These are phyloP conservation scores for Trypanosoma caninum DNA, from an alignment of 208 protist genomes.

Conservation along the genomic window DNA sequence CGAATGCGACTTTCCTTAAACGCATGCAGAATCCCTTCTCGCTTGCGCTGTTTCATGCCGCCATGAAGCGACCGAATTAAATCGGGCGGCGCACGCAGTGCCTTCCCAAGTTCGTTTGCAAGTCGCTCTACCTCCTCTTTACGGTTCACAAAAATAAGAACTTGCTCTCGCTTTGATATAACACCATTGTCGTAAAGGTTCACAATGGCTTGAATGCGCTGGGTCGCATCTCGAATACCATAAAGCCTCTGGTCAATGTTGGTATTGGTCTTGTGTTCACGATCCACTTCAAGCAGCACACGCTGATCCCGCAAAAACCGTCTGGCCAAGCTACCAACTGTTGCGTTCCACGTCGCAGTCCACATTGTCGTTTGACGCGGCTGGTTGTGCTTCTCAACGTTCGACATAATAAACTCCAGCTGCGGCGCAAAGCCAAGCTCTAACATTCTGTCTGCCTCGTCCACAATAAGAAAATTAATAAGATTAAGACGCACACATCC, in stretches of 20 bases:
- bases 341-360: conserved; percentile 62
- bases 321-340: conserved; percentile 56
- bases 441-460: conserved; percentile 97
- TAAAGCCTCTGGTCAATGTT: conserved; percentile 66
- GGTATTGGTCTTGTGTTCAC: conserved; percentile 46
- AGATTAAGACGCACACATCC: conserved; percentile 55
- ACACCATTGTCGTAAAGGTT: conserved; percentile 59
- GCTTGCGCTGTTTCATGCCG: conserved; percentile 67
- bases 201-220: conserved; percentile 46
- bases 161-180: conserved; percentile 71
- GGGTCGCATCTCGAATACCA: conserved; percentile 33
- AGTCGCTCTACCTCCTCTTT: conserved; percentile 62
- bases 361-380: conserved; percentile 93
- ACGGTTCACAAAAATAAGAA: conserved; percentile 72
- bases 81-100: conserved; percentile 47
- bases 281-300: conserved; percentile 66
- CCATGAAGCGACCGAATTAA: conserved; percentile 90
- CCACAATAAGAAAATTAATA: conserved; percentile 90
- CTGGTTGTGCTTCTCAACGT: conserved; percentile 38
- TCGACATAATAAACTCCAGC: conserved; percentile 87
- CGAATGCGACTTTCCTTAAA: conserved; percentile 79
- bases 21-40: conserved; percentile 53
- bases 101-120: conserved; percentile 35
- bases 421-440: conserved; percentile 65
- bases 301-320: conserved; percentile 71